These are phyloP conservation scores for Kwoniella bestiolae DNA, from an alignment of 768 basidiomycete species.

Conservation along the genomic window DNA sequence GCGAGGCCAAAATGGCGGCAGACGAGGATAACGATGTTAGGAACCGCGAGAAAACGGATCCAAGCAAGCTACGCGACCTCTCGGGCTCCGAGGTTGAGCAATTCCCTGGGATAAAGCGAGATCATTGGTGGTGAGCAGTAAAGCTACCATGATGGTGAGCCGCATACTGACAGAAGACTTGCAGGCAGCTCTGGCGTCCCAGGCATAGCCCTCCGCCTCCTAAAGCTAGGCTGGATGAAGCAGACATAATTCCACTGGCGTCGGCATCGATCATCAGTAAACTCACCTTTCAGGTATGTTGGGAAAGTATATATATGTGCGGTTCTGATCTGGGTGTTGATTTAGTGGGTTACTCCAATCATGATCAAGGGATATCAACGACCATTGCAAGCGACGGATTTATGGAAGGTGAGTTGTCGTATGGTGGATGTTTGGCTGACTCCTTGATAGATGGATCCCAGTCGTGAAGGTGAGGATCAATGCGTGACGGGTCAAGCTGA, in stretches of 20 bases:
- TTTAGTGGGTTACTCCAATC: conserved; percentile 57
- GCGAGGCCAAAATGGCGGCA: no score
- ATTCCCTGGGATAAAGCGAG: conserved; percentile 35
- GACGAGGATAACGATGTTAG: no score
- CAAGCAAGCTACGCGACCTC: conserved; percentile 22
- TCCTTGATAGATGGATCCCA: conserved; percentile 43
- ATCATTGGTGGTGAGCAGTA: conserved; percentile 38
- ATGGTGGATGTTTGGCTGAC: not conserved
- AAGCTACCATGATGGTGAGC: not conserved
- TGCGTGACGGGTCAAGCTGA: conserved; percentile 33
- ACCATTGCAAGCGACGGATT: conserved; percentile 73
- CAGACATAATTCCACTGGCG: conserved; percentile 67
- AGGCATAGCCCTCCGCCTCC: conserved; percentile 66
- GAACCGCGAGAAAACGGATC: no score
- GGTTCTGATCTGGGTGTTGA: not conserved
- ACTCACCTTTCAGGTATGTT: conserved; percentile 70
- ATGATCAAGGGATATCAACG: conserved; percentile 69
- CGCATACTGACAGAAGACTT: no score
- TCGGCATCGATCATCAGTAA: conserved; percentile 66
- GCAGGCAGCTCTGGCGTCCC: conserved; percentile 63
- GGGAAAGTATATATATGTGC: no score
- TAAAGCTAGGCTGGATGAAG: conserved; percentile 65
- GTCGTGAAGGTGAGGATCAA: conserved; percentile 38
- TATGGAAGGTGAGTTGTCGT: conserved; percentile 66
- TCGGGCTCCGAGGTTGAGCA: conserved; percentile 23